Evolutionary conservation across 2,329 filamentous ascomycete genomes (phyloP).

Genomic region (Fusarium sp.): DNA sequence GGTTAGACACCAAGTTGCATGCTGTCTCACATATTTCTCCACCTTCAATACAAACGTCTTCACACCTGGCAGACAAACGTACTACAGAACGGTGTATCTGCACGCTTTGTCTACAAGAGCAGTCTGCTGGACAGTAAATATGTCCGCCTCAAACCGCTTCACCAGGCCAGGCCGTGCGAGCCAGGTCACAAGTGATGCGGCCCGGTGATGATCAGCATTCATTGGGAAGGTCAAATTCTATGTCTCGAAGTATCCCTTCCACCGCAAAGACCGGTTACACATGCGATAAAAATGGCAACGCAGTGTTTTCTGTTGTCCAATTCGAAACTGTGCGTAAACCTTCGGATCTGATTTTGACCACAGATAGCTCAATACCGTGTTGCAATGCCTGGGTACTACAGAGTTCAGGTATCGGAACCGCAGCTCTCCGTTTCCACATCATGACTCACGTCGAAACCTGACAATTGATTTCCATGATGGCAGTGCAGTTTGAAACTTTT

Average conservation of each 20-base stretch:
- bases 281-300: constrained; percentile 8
- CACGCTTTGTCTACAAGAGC: constrained; percentile 27
- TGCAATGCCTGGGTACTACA: background rate
- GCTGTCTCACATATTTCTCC: constrained; percentile 32
- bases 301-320: constrained; percentile 3
- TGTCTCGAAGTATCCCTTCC: constrained; percentile 9
- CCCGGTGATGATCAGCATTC: constrained; percentile 19
- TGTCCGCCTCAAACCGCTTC: constrained; percentile 34
- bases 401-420: constrained; percentile 21
- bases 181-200: constrained; percentile 38
- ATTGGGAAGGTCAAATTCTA: constrained; percentile 14
- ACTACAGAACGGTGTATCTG: constrained; percentile 19
- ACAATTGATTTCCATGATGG: constrained; percentile 24
- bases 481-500: constrained; percentile 30
- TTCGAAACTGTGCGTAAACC: constrained; percentile 9
- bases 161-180: constrained; percentile 32
- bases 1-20: constrained; percentile 4
- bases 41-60: constrained; percentile 11
- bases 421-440: constrained; percentile 13
- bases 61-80: constrained; percentile 6
- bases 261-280: constrained; percentile 16
- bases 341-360: background rate
- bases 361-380: constrained; percentile 4
- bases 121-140: constrained; percentile 28
- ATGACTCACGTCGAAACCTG: constrained; percentile 35